phyloP scores from a whole-genome alignment of 2,329 filamentous ascomycete genomes.

The Davidsoniella australis region DNA sequence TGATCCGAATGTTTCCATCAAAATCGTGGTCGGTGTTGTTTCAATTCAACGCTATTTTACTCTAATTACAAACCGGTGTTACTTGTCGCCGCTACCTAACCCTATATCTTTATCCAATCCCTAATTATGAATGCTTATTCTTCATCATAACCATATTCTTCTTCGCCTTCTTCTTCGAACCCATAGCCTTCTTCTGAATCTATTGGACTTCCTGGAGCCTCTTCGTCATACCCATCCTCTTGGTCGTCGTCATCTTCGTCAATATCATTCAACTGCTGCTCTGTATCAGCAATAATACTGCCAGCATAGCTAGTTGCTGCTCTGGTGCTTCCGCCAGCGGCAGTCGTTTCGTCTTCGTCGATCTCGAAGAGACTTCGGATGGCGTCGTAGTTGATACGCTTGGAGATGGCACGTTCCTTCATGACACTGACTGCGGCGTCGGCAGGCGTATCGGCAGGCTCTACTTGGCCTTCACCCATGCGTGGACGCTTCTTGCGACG shows the following conservation, averaged over 20 bases:
- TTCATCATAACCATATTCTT: conserved; percentile 3
- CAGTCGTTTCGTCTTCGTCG: conserved; percentile 18
- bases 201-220: conserved; percentile 18
- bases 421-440: conserved; percentile 53
- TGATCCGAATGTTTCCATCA: no score
- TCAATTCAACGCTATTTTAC: no score
- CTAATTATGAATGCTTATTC: neutral
- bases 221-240: conserved; percentile 20
- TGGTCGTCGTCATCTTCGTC: conserved; percentile 22
- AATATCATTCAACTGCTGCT: conserved; percentile 22
- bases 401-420: conserved; percentile 51
- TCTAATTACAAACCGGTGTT: no score
- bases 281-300: conserved; percentile 21
- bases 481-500: conserved; percentile 37
- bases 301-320: conserved; percentile 29
- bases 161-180: conserved; percentile 18
- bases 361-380: conserved; percentile 40
- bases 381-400: conserved; percentile 57
- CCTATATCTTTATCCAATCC: neutral
- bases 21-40: no score
- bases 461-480: conserved; percentile 47
- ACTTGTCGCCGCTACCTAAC: no score
- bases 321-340: conserved; percentile 27
- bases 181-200: conserved; percentile 21
- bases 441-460: conserved; percentile 47